Evolutionary conservation across 805 yeast genomes (phyloP).

Genomic region (Kodamaea neixiangensis): DNA sequence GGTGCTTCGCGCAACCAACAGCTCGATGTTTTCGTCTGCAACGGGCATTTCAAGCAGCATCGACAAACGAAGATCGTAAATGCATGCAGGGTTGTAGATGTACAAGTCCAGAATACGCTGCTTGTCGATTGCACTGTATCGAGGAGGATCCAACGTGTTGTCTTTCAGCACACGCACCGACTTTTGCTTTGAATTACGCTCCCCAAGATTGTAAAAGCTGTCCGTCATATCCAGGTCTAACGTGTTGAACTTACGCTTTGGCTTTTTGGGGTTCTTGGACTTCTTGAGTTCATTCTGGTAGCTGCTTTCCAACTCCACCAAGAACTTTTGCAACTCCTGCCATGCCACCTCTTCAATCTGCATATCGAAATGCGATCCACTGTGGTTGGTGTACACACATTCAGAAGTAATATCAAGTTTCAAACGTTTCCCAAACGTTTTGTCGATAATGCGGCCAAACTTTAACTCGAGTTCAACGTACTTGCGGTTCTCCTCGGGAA

Average conservation of each 20-base stretch:
- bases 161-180: constrained; percentile 69
- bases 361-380: constrained; percentile 60
- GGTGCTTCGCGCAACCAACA: constrained; percentile 47
- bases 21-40: constrained; percentile 56
- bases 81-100: constrained; percentile 72
- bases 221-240: constrained; percentile 67
- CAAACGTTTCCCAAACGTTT: constrained; percentile 60
- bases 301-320: constrained; percentile 54
- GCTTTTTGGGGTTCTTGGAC: constrained; percentile 18
- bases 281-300: constrained; percentile 44
- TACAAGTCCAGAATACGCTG: constrained; percentile 71
- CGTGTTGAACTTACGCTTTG: constrained; percentile 55
- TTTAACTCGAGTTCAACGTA: constrained; percentile 71
- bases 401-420: constrained; percentile 70
- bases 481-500: constrained; percentile 55
- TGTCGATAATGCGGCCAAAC: constrained; percentile 70
- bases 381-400: constrained; percentile 56
- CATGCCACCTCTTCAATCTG: constrained; percentile 66
- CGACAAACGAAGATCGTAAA: constrained; percentile 76
- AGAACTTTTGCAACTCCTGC: constrained; percentile 54
- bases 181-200: constrained; percentile 64
- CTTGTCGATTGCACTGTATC: constrained; percentile 74
- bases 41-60: constrained; percentile 77
- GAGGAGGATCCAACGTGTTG: constrained; percentile 55
- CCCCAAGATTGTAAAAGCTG: constrained; percentile 59